These are phyloP conservation scores for Xylariaceae sp. DNA, from an alignment of 2,329 filamentous ascomycete genomes.

Conservation along the genomic window DNA sequence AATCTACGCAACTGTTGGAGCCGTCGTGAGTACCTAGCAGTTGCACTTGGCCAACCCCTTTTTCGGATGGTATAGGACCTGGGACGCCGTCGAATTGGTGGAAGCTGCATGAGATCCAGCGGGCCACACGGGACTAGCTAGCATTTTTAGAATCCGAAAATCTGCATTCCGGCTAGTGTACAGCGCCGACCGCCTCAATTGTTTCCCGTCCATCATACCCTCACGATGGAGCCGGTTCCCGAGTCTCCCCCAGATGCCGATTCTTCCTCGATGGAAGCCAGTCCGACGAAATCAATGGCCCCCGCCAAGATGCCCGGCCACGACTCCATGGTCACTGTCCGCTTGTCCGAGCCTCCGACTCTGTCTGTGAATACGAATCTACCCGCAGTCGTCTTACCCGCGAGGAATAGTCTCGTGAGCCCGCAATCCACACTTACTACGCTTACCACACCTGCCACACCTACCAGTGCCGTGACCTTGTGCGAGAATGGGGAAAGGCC, in stretches of 20 bases:
- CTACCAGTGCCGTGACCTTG: conserved; percentile 26
- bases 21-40: conserved; percentile 6
- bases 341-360: conserved; percentile 58
- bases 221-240: conserved; percentile 27
- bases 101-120: conserved; percentile 18
- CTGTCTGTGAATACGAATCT: conserved; percentile 46
- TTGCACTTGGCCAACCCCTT: conserved; percentile 9
- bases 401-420: conserved; percentile 30
- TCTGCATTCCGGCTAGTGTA: conserved; percentile 26
- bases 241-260: conserved; percentile 15
- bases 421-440: conserved; percentile 30
- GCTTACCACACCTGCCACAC: conserved; percentile 30
- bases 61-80: conserved; percentile 21
- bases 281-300: conserved; percentile 20
- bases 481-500: conserved; percentile 20
- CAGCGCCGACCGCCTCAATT: conserved; percentile 21
- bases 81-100: conserved; percentile 14
- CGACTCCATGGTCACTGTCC: conserved; percentile 74
- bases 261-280: conserved; percentile 18
- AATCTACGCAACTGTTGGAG: background rate
- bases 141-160: conserved; percentile 26
- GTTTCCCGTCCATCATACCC: conserved; percentile 18
- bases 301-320: conserved; percentile 33
- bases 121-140: conserved; percentile 19
- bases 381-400: conserved; percentile 24